phyloP scores from a whole-genome alignment of 2,329 filamentous ascomycete species.

The Cytospora piceae region DNA sequence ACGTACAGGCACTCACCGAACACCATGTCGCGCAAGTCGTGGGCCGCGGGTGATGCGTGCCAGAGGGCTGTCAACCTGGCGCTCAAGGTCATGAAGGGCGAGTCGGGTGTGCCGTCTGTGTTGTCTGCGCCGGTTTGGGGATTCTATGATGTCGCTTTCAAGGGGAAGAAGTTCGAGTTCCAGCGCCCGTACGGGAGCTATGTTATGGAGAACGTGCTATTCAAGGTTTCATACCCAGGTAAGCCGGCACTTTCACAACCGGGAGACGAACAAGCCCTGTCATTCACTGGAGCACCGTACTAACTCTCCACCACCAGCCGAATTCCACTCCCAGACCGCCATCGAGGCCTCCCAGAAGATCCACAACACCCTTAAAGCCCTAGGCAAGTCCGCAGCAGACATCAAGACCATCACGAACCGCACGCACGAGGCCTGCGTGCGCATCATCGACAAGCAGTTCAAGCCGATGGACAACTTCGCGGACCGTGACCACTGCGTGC shows the following conservation, averaged over 20 bases:
- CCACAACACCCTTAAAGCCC: conserved; percentile 76
- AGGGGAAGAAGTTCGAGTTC: conserved; percentile 94
- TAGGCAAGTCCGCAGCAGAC: conserved; percentile 90
- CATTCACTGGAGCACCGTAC: too few species aligned
- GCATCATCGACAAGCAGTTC: conserved; percentile 99
- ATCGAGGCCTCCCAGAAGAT: conserved; percentile 93
- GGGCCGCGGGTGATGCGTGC: conserved; percentile 98
- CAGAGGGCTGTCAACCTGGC: conserved; percentile 91
- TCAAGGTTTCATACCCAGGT: conserved; percentile 99
- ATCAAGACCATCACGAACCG: conserved; percentile 93
- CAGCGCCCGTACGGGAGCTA: conserved; percentile 96
- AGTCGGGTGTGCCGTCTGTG: conserved; percentile 88
- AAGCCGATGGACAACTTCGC: conserved; percentile 99
- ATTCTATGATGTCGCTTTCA: conserved; percentile 98
- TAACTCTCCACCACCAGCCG: conserved; percentile 55
- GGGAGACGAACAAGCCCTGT: neutral
- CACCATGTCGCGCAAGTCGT: conserved; percentile 99
- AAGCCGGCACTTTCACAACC: conserved; percentile 40
- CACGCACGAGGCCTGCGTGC: conserved; percentile 96
- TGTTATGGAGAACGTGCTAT: conserved; percentile 99
- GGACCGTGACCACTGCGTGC: conserved; percentile 98
- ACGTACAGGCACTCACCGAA: conserved; percentile 98
- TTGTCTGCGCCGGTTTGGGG: conserved; percentile 93
- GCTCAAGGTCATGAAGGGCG: conserved; percentile 88
- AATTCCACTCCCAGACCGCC: conserved; percentile 98